These are phyloP conservation scores for Cylindrotheca fusiformis DNA, from an alignment of 108 stramenopile species.

Conservation along the genomic window DNA sequence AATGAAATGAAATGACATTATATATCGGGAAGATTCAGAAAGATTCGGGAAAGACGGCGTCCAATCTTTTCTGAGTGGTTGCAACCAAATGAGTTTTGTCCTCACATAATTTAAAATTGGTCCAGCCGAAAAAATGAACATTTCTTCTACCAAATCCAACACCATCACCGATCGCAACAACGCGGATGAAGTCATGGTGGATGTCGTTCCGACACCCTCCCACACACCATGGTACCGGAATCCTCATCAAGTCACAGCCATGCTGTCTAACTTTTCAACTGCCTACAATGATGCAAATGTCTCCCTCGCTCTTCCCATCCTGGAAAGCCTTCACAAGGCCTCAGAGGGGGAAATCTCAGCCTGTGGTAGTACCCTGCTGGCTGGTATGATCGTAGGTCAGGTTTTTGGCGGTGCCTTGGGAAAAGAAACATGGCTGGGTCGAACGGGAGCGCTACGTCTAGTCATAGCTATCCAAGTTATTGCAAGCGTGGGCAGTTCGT, in stretches of 20 bases:
- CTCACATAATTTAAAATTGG: too few species aligned
- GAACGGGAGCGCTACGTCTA: conserved; percentile 47
- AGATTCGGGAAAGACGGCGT: too few species aligned
- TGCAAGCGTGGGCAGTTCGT: conserved; percentile 35
- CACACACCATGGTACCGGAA: conserved; percentile 22
- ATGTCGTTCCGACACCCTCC: too few species aligned
- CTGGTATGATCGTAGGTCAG: conserved; percentile 67
- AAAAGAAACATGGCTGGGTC: conserved; percentile 48
- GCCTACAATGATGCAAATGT: conserved; percentile 59
- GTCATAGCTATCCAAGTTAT: conserved; percentile 51
- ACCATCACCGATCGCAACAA: too few species aligned
- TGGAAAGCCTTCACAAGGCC: conserved; percentile 28
- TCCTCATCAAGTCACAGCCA: conserved; percentile 42
- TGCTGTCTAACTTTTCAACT: conserved; percentile 61
- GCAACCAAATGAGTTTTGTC: too few species aligned
- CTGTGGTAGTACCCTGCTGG: conserved; percentile 53
- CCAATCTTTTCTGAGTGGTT: too few species aligned
- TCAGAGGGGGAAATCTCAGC: conserved; percentile 30
- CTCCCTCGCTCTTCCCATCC: conserved; percentile 44
- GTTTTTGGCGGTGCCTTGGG: conserved; percentile 52
- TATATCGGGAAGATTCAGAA: too few species aligned
- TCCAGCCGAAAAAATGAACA: too few species aligned
- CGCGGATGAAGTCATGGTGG: too few species aligned
- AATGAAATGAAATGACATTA: too few species aligned
- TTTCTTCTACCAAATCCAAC: too few species aligned